Evolutionary conservation across 768 basidiomycete genomes (phyloP), one percentile per base, ranked within the genome.

Genomic region (Chalciporus sphaerocephalus): DNA sequence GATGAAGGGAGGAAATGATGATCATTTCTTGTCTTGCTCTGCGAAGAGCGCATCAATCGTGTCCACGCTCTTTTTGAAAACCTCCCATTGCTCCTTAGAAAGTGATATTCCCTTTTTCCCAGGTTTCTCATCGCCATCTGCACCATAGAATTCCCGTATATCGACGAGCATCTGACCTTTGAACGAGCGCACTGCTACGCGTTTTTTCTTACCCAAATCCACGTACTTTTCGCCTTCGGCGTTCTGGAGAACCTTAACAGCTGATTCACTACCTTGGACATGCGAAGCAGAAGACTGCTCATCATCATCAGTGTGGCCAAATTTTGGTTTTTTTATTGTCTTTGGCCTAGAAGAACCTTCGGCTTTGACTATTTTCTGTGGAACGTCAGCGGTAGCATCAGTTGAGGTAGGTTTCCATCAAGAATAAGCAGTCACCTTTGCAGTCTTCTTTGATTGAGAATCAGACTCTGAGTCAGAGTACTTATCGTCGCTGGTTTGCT

Each of bases 61-160:
- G 9, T 55, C 53, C 1, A 64, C 51, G 30, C 66, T 64, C 13
- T 59, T 60, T 57, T 77, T 83, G 42, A 89, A 65, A 10, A 59
- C 55, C 36, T 81, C 66, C 85, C 85, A 86, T 78, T 86, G 86
- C 16, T 89, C 87, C 3, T 68, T 38, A 12, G 68, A 62, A 21
- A 92, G 69, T 0, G 83, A 75, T 41, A 91, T 85, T 8, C 87
- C 89, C 55, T 90, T 92, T 64, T 88, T 91, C 0, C 87, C 86
- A 0, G 89, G 88, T 50, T 84, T 87, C 52, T 78, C 73, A 4
- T 82, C 80, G 5, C 81, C 79, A 1, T 75, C 68, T 17, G 65
- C 60, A 42, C 64, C 71, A 43, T 85, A 92, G 54, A 75, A 91
- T 60, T 91, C 86, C 32, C 88, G 79, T 42, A 91, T 87, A 56